Conservation (phyloP, 2,329 filamentous ascomycete species). For the Aspergillus texensis region DNA sequence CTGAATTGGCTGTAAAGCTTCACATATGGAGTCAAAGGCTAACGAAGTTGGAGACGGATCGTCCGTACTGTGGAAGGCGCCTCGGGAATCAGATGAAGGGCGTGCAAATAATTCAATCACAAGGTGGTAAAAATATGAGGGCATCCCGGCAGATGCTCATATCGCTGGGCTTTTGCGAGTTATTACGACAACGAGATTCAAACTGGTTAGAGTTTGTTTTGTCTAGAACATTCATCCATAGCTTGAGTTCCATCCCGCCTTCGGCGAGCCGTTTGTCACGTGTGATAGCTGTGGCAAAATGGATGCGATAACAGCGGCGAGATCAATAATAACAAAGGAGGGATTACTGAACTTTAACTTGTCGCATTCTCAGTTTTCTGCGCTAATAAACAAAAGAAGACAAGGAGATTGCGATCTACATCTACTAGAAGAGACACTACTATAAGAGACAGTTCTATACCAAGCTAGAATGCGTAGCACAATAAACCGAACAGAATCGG, state of each 20-base stretch:
- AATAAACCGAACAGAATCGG: neutral
- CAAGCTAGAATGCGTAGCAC: neutral
- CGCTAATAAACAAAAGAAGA: neutral
- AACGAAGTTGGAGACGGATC: conserved; percentile 25
- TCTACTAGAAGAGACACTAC: neutral
- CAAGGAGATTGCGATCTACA: neutral
- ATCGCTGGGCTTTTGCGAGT: conserved; percentile 18
- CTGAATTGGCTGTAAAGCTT: conserved; percentile 43
- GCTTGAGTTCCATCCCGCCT: neutral
- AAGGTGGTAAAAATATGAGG: conserved; percentile 66
- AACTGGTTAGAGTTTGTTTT: neutral
- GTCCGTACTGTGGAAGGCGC: conserved; percentile 8
- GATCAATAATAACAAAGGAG: neutral
- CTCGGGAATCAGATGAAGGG: conserved; percentile 21
- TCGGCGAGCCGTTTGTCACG: conserved; percentile 10
- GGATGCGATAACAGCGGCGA: neutral
- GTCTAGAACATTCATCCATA: neutral
- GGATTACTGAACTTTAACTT: neutral
- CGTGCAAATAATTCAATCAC: conserved; percentile 60
- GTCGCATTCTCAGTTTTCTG: neutral
- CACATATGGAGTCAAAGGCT: conserved; percentile 38
- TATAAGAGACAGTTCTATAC: neutral
- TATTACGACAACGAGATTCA: neutral
- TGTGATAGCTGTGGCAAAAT: neutral
- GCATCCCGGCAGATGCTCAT: conserved; percentile 52